Conservation (phyloP, 108 stramenopile species). For the Pelagomonas calceolata region DNA sequence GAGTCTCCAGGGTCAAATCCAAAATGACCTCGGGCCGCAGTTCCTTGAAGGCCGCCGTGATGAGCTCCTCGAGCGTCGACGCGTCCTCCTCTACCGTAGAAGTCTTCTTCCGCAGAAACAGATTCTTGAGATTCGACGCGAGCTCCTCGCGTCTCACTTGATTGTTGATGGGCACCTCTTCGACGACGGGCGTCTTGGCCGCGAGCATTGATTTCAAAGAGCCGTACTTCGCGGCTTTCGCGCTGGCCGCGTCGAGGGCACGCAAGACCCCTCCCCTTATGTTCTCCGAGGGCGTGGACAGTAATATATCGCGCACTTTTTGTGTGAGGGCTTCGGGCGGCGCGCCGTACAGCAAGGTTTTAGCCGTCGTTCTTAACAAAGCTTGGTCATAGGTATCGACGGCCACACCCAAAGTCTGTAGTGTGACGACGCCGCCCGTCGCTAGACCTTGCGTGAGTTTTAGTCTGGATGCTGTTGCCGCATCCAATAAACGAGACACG, state of each 20-base stretch:
- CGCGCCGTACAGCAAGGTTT: not conserved
- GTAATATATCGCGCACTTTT: not conserved
- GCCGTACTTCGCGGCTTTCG: not conserved
- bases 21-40: not conserved
- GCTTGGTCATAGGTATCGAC: not conserved
- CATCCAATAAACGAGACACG: not conserved
- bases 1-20: not conserved
- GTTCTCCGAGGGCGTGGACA: not conserved
- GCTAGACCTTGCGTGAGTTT: not conserved
- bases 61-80: not conserved
- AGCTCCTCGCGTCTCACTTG: too few relatives aligned
- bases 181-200: not conserved
- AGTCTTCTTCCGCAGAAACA: not conserved
- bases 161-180: too few relatives aligned
- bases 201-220: not conserved
- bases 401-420: not conserved
- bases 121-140: too few relatives aligned
- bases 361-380: not conserved
- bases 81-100: not conserved
- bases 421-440: not conserved
- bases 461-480: not conserved
- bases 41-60: not conserved
- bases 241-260: not conserved
- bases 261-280: not conserved
- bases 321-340: not conserved